Evolutionary conservation across 2,329 filamentous ascomycete species (phyloP).

Genomic region (Ceratocystis diversiconidia): DNA sequence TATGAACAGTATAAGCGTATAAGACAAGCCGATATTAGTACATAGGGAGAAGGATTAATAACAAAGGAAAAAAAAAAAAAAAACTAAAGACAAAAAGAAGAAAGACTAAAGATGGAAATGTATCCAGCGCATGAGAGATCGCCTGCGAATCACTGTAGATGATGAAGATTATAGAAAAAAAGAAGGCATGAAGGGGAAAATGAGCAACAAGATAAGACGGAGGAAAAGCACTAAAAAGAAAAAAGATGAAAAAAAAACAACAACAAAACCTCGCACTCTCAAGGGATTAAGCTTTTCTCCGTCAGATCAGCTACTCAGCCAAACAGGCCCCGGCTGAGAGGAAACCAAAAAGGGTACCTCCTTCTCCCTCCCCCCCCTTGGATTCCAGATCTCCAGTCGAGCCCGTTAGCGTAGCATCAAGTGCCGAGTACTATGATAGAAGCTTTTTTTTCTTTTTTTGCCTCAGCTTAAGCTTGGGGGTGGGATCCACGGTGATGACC

Average conservation of each 20-base stretch:
- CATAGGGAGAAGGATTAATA: background rate
- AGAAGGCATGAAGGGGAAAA: constrained; percentile 8
- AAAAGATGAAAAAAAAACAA: constrained; percentile 4
- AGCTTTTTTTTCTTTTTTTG: background rate
- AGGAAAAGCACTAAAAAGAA: constrained; percentile 14
- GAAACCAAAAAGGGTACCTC: background rate
- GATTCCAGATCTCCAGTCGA: background rate
- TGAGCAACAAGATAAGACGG: constrained; percentile 12
- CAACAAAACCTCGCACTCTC: background rate
- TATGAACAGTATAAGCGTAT: too few species aligned
- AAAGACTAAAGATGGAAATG: background rate
- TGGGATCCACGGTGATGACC: too few species aligned
- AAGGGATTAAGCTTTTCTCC: background rate
- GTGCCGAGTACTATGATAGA: background rate
- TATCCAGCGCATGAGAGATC: background rate
- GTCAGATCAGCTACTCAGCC: background rate
- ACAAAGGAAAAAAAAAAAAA: background rate
- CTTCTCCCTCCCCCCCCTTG: background rate
- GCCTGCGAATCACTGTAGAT: constrained; percentile 2
- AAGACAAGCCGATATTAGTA: too few species aligned
- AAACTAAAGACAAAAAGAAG: background rate
- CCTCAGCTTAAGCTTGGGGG: too few species aligned
- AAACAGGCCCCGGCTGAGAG: background rate
- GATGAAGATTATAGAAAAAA: background rate
- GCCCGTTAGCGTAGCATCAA: background rate